phyloP scores from a whole-genome alignment of 2,329 filamentous ascomycete species.

The Periconia sp. region DNA sequence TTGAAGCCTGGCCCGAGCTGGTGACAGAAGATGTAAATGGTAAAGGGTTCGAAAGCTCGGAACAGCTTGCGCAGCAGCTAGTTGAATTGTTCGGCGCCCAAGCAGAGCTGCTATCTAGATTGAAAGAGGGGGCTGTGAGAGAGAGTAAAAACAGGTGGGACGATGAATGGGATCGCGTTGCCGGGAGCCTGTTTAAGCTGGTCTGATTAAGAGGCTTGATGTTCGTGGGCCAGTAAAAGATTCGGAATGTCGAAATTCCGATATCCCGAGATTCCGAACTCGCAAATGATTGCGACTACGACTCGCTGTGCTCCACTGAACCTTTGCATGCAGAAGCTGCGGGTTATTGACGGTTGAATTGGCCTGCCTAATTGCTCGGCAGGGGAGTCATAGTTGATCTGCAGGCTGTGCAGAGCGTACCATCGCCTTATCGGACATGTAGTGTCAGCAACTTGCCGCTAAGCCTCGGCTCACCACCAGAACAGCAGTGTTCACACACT shows the following conservation, averaged over 20 bases:
- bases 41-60: constrained; percentile 74
- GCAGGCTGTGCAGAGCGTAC: too few species aligned
- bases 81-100: constrained; percentile 61
- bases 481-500: too few species aligned
- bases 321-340: not conserved
- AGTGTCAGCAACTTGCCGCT: too few species aligned
- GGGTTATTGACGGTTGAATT: too few species aligned
- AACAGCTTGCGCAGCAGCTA: constrained; percentile 66
- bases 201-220: constrained; percentile 1
- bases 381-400: not conserved
- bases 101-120: constrained; percentile 57
- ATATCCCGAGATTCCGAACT: not conserved
- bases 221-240: not conserved
- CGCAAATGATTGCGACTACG: not conserved
- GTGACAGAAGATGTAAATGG: constrained; percentile 86
- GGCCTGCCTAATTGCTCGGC: not conserved
- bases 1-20: constrained; percentile 88
- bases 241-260: not conserved
- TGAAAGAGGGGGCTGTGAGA: constrained; percentile 69
- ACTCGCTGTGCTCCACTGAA: not conserved
- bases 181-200: constrained; percentile 65
- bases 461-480: too few species aligned
- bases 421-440: too few species aligned
- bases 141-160: constrained; percentile 85
- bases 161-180: constrained; percentile 86